Evolutionary conservation across 164 flowering plant species (phyloP), one percentile per base, ranked within the genome.

Genomic region (Dillenia turbinata): DNA sequence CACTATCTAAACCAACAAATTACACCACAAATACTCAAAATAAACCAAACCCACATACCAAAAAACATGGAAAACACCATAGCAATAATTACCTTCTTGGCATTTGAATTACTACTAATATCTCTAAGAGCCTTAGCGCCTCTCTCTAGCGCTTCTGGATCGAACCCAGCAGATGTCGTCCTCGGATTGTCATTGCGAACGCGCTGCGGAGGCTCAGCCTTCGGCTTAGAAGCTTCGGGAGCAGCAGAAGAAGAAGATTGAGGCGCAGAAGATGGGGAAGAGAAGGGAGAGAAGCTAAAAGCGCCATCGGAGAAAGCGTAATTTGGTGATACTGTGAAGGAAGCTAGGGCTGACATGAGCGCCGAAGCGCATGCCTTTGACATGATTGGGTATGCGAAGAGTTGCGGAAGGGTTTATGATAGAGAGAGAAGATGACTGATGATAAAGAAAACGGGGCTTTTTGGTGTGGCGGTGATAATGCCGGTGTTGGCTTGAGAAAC

Each of bases 131-230:
- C 87, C 65, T 71, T 64, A 10, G 74, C 96, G 5, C 95, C 98
- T 50, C 88, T 74, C 76, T 88, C 96, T 44, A 94, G 68, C 6
- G 97, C 84, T 69, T 81, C 93, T 0, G 96, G 96, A 64, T 91
- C 97, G 57, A 94, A 94, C 33, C 99, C 99, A 22, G 90, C 78
- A 0, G 99, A 81, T 0, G 88, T 69, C 0, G 96, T 92, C 63
- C 96, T 71, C 26, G 99, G 99, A 47, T 86, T 69, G 54, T 91
- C 85, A 52, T 92, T 94, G 44, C 91, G 78, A 55, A 69, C 77
- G 54, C 75, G 77, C 12, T 62, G 51, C 47, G 69, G n/a, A 8
- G 49, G 49, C 33, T 43, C 52, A 26, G 56, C 15, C 49, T 67
- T 46, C 14, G 61, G 71, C 55, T 65, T 66, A 8, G 64, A 46